Evolutionary conservation across 2,329 filamentous ascomycete species (phyloP).

Genomic region (Aspergillus sp.): DNA sequence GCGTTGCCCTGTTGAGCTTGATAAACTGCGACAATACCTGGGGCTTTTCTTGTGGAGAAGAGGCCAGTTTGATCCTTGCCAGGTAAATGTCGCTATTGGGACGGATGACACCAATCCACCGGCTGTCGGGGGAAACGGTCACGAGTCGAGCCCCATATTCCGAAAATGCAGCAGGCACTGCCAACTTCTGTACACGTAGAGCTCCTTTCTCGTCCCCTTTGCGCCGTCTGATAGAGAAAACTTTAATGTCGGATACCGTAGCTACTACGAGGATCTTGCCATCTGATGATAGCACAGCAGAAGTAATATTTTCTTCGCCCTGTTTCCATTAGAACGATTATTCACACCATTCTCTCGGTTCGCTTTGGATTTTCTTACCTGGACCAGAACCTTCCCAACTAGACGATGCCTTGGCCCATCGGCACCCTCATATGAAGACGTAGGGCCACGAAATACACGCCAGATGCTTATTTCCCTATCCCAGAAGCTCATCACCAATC

Average conservation of each 20-base stretch:
- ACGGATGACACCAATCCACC: constrained; percentile 46
- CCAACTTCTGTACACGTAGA: constrained; percentile 62
- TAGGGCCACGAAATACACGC: constrained; percentile 46
- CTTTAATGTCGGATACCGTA: constrained; percentile 64
- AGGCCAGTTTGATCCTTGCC: constrained; percentile 38
- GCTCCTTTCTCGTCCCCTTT: constrained; percentile 48
- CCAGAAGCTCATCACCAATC: constrained; percentile 87
- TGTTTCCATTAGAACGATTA: constrained; percentile 10
- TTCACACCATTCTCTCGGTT: background rate
- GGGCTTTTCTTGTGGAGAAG: constrained; percentile 37
- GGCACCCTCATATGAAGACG: constrained; percentile 40
- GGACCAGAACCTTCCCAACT: constrained; percentile 57
- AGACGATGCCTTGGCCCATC: constrained; percentile 38
- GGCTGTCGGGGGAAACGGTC: constrained; percentile 39
- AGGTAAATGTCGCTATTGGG: constrained; percentile 53
- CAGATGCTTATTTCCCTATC: constrained; percentile 79
- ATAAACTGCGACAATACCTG: constrained; percentile 38
- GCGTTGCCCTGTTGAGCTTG: constrained; percentile 31
- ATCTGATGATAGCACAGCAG: constrained; percentile 60
- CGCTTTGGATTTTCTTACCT: constrained; percentile 24
- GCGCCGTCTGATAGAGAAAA: constrained; percentile 59
- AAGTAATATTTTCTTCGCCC: constrained; percentile 77
- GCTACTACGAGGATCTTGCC: constrained; percentile 69
- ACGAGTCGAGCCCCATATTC: constrained; percentile 60
- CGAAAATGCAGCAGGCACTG: constrained; percentile 51